Evolutionary conservation across 2,329 filamentous ascomycete genomes (phyloP).

Genomic region (Ophiostoma himal-ulmi): DNA sequence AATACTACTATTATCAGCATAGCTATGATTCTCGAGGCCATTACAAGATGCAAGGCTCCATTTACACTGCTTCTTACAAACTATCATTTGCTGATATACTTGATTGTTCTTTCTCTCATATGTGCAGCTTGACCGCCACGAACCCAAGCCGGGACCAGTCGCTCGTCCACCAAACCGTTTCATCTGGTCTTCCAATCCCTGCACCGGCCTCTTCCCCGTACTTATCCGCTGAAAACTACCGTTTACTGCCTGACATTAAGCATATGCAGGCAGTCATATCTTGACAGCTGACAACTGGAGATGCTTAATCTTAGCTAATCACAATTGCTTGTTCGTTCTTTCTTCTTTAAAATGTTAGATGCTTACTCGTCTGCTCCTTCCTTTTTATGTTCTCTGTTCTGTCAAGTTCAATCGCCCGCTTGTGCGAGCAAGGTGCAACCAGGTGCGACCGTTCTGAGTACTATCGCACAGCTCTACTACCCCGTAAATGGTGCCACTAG

Average conservation of each 20-base stretch:
- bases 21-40: too few species aligned
- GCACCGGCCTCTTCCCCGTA: neutral
- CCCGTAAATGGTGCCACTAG: neutral
- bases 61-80: too few species aligned
- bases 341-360: neutral
- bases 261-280: neutral
- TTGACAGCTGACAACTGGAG: neutral
- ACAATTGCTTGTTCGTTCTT: neutral
- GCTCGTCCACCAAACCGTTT: neutral
- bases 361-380: neutral
- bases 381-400: neutral
- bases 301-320: neutral
- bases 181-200: neutral
- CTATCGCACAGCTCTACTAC: too few species aligned
- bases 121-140: too few species aligned
- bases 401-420: neutral
- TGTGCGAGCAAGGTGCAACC: neutral
- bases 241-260: neutral
- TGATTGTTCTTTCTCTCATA: too few species aligned
- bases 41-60: too few species aligned
- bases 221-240: neutral
- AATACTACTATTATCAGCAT: too few species aligned
- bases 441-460: neutral
- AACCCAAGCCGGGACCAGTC: neutral
- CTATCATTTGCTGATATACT: too few species aligned